phyloP scores from a whole-genome alignment of 257 asterid species.

The Leptodermis oblonga region DNA sequence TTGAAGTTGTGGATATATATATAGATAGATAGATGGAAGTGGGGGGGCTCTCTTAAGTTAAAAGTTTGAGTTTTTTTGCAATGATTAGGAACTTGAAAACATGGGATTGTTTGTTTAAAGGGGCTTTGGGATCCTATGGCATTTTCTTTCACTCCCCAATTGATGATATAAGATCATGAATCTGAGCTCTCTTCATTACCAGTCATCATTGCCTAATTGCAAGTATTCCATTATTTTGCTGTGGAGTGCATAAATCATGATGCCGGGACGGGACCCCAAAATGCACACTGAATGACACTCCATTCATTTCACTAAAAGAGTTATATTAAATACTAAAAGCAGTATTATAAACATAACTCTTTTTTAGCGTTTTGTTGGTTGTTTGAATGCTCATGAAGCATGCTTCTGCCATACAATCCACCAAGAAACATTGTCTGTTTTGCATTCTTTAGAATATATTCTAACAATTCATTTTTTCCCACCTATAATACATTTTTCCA shows the following conservation, averaged over 20 bases:
- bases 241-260: slow-evolving; percentile 22
- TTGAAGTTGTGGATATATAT: slow-evolving; percentile 15
- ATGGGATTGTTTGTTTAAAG: slow-evolving; percentile 20
- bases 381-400: too few species aligned
- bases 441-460: too few species aligned
- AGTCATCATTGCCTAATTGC: slow-evolving; percentile 37
- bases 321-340: too few species aligned
- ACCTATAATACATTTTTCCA: too few species aligned
- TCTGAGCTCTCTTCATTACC: slow-evolving; percentile 28
- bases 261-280: slow-evolving; percentile 10
- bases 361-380: neutral
- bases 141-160: slow-evolving; percentile 1
- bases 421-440: too few species aligned
- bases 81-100: slow-evolving; percentile 38
- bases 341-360: too few species aligned
- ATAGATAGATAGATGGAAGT: slow-evolving; percentile 10
- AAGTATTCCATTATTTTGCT: slow-evolving; percentile 27
- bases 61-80: slow-evolving; percentile 19
- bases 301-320: neutral
- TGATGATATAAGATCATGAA: slow-evolving; percentile 23
- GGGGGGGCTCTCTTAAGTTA: slow-evolving; percentile 19
- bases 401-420: too few species aligned
- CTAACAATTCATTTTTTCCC: too few species aligned
- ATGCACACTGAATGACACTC: neutral
- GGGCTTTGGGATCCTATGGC: slow-evolving; percentile 42